Base-by-base conservation (phyloP, 371 early-diverging fungal species). In the Apophysomyces sp. region DNA sequence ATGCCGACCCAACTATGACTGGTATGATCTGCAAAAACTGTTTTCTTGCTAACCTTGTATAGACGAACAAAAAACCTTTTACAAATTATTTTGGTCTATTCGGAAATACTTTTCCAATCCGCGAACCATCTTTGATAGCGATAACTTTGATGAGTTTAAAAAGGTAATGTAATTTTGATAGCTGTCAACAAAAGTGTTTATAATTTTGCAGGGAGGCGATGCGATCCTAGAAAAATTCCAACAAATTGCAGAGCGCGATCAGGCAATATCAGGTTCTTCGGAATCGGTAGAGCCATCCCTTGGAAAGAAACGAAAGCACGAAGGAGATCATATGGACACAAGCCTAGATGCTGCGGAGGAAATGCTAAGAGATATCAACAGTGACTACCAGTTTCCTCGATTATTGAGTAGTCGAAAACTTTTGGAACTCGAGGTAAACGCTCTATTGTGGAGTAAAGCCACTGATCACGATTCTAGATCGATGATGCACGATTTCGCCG, bases 321-420 rank as follows among this genome's bases (percentile, higher is more conserved):
- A 63, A 4, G 65, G 30, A 34, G 61, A 72, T 32, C 60, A 58
- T n/a, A 68, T 63, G 62, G 73, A 77, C 27, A 70, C 62, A 18
- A 77, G 77, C 15, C 68, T 74, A 13, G 58, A 57, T 55, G 21
- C 57, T 21, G 69, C 76, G 1, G 75, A 77, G 64, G 26, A 65
- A 24, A 60, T 76, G 67, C 27, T 74, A 21, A 63, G 58, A 13
- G 57, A 72, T 13, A 70, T 78, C 66, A 69, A 78, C 57, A 39
- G 78, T 53, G 68, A 84, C n/a, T 75, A 74, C 49, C 87, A 86
- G 57, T 90, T 89, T 62, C 92, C 93, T 8, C 86, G 90, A 66
- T 84, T 88, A 66, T 64, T 94, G 54, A 92, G 93, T 5, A 86
- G 86, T 58, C 76, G 82, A 54, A 81, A 86, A 44, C 69, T 95